Percentiles rank a stretch among this genome's conserved stretches.
Evolutionary conservation across 2,329 filamentous ascomycete genomes (phyloP).

Genomic region (Colletotrichum falcatum): DNA sequence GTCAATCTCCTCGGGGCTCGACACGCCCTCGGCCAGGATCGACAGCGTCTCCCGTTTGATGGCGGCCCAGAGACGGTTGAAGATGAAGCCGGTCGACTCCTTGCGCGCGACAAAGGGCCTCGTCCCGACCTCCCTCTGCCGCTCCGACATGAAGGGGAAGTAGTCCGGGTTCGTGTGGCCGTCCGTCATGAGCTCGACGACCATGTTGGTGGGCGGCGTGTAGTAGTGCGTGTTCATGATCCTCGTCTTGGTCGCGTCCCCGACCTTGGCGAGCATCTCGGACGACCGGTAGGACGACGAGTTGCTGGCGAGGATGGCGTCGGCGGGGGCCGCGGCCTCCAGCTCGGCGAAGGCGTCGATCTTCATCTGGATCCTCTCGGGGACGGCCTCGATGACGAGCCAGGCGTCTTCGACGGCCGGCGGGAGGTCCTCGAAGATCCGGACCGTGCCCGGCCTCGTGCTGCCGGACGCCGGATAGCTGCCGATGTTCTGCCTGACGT

Average conservation of each 20-base stretch:
- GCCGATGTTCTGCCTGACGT: constrained; percentile 52
- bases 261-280: constrained; percentile 59
- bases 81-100: constrained; percentile 66
- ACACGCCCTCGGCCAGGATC: constrained; percentile 63
- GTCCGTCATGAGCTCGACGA: constrained; percentile 66
- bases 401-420: constrained; percentile 59
- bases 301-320: constrained; percentile 64
- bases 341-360: constrained; percentile 60
- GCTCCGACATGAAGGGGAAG: constrained; percentile 58
- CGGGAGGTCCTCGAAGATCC: constrained; percentile 52
- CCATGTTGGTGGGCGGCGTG: constrained; percentile 59
- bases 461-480: constrained; percentile 44
- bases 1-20: constrained; percentile 62
- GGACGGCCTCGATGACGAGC: constrained; percentile 67
- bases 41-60: constrained; percentile 64
- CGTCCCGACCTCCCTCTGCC: constrained; percentile 54
- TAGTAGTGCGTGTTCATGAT: constrained; percentile 65
- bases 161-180: constrained; percentile 57
- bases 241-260: constrained; percentile 50
- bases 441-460: constrained; percentile 44
- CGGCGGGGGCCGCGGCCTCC: constrained; percentile 54
- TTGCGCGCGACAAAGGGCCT: constrained; percentile 56
- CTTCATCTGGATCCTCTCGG: constrained; percentile 62
- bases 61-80: constrained; percentile 68
- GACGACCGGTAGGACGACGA: constrained; percentile 64